phyloP scores from a whole-genome alignment of 805 yeast genomes.

The Candida verbasci region DNA sequence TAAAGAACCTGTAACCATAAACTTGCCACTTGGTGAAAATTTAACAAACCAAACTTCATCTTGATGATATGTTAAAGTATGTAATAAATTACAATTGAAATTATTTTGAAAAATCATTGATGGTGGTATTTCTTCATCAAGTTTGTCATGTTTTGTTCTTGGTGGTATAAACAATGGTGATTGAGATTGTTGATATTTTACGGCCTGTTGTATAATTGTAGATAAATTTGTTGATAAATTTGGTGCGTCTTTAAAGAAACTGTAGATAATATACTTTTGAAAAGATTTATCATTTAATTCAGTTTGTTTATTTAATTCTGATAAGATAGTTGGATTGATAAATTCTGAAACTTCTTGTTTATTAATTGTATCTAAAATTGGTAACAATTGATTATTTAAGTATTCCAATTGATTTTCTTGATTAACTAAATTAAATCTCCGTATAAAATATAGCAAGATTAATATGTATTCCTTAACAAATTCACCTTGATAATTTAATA shows the following conservation, averaged over 20 bases:
- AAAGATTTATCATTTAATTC: conserved; percentile 15
- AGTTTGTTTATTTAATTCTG: conserved; percentile 17
- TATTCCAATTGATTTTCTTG: conserved; percentile 12
- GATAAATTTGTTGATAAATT: conserved; percentile 15
- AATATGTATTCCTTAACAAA: conserved; percentile 5
- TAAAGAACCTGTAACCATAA: conserved; percentile 71
- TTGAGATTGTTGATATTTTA: conserved; percentile 18
- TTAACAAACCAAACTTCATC: conserved; percentile 83
- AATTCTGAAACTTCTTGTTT: conserved; percentile 8
- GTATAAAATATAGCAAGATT: conserved; percentile 20
- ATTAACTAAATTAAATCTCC: conserved; percentile 17
- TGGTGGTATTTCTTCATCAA: neutral
- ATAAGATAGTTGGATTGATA: conserved; percentile 12
- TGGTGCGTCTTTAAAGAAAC: conserved; percentile 13
- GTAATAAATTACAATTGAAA: conserved; percentile 34
- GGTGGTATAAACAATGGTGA: conserved; percentile 28
- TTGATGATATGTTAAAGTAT: conserved; percentile 47
- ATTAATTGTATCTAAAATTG: conserved; percentile 19
- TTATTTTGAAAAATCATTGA: conserved; percentile 1
- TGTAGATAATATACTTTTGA: conserved; percentile 7
- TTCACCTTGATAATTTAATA: conserved; percentile 5
- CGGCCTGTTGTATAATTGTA: conserved; percentile 19
- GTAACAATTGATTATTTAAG: conserved; percentile 22
- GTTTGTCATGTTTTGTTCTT: conserved; percentile 12
- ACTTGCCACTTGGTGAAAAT: conserved; percentile 74